Conservation (phyloP, 441 rosid genomes). For the Euphorbia corollata region DNA sequence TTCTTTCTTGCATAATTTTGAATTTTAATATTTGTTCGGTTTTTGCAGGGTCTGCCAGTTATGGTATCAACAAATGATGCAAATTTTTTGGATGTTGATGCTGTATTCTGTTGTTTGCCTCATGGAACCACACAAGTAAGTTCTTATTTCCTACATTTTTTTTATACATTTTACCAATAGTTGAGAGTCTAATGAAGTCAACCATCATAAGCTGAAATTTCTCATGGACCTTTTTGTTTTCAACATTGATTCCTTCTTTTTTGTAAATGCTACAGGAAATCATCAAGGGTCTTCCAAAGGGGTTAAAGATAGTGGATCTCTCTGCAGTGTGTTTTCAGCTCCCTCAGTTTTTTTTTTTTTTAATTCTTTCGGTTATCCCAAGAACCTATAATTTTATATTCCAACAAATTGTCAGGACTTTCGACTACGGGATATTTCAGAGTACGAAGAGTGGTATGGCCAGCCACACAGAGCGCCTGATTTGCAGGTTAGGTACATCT, state of each 20-base stretch:
- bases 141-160: slow-evolving; percentile 18
- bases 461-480: slow-evolving; percentile 79
- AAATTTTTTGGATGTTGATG: slow-evolving; percentile 70
- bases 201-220: background rate
- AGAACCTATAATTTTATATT: slow-evolving; percentile 1
- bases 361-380: background rate
- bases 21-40: background rate
- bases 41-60: slow-evolving; percentile 62
- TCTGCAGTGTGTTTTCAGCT: slow-evolving; percentile 59
- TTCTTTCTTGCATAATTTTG: background rate
- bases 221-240: background rate
- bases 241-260: background rate
- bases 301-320: slow-evolving; percentile 79
- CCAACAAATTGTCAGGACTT: slow-evolving; percentile 53
- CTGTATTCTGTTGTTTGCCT: slow-evolving; percentile 91
- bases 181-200: slow-evolving; percentile 5
- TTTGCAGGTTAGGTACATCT: slow-evolving; percentile 51
- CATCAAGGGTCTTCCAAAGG: slow-evolving; percentile 60
- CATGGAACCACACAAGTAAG: slow-evolving; percentile 93
- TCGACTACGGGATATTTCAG: slow-evolving; percentile 60
- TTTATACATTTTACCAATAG: slow-evolving; percentile 1
- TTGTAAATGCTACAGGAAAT: slow-evolving; percentile 51
- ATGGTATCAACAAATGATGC: slow-evolving; percentile 74
- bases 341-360: slow-evolving; percentile 11
- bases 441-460: slow-evolving; percentile 97